These are phyloP conservation scores for Apiospora pterosperma DNA, from an alignment of 2,329 filamentous ascomycete species.

Conservation along the genomic window DNA sequence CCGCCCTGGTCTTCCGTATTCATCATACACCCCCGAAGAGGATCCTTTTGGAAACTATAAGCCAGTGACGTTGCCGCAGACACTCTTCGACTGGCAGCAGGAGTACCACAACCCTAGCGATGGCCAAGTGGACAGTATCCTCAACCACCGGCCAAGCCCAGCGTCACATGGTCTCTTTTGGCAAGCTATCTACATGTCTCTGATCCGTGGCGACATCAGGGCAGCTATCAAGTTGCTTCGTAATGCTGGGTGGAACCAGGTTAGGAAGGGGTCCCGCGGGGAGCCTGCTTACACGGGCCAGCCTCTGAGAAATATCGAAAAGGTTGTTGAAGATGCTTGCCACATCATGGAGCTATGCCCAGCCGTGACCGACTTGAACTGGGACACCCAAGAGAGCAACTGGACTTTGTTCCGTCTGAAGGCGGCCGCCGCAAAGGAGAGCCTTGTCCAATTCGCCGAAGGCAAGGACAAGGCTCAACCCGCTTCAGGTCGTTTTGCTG, in stretches of 20 bases:
- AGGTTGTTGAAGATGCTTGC: conserved; percentile 65
- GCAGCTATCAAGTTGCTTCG: conserved; percentile 66
- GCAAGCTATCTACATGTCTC: conserved; percentile 72
- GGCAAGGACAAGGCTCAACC: conserved; percentile 53
- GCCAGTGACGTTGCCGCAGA: conserved; percentile 62
- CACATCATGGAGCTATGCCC: conserved; percentile 73
- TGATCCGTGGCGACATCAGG: conserved; percentile 71
- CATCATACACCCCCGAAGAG: conserved; percentile 59
- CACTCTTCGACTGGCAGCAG: conserved; percentile 81
- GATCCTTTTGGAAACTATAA: conserved; percentile 34
- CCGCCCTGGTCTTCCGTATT: conserved; percentile 72
- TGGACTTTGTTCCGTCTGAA: conserved; percentile 83
- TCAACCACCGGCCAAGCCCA: conserved; percentile 65
- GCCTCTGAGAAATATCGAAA: conserved; percentile 75
- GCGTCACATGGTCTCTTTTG: conserved; percentile 78
- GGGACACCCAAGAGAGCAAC: conserved; percentile 77
- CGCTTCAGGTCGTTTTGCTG: conserved; percentile 26
- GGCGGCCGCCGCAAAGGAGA: conserved; percentile 63
- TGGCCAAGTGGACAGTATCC: conserved; percentile 62
- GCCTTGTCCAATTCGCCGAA: conserved; percentile 76
- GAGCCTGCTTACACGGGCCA: conserved; percentile 68
- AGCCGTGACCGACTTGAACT: conserved; percentile 60
- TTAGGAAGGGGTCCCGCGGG: conserved; percentile 63
- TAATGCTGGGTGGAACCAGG: conserved; percentile 74
- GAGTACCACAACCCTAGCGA: conserved; percentile 70